Evolutionary conservation across 805 yeast species (phyloP).

Genomic region (Wickerhamomyces ciferrii): DNA sequence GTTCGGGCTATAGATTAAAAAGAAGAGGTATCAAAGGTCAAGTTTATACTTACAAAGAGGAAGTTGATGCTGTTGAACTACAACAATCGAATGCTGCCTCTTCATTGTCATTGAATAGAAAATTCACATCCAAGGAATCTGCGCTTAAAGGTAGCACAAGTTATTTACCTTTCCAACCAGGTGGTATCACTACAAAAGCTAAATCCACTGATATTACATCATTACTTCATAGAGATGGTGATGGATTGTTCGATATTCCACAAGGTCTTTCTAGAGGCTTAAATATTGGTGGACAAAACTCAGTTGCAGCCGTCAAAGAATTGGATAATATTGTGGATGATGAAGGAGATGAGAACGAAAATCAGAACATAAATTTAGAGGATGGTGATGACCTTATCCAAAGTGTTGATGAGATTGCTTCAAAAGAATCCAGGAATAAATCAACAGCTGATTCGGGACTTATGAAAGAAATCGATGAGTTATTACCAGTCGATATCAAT

Average conservation of each 20-base stretch:
- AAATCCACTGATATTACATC: slow-evolving; percentile 29
- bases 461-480: slow-evolving; percentile 39
- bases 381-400: background rate
- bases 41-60: slow-evolving; percentile 61
- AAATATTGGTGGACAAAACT: slow-evolving; percentile 1
- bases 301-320: slow-evolving; percentile 1
- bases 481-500: slow-evolving; percentile 45
- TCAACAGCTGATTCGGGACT: slow-evolving; percentile 6
- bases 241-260: slow-evolving; percentile 79
- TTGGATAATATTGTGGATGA: slow-evolving; percentile 13
- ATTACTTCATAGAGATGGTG: slow-evolving; percentile 56
- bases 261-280: slow-evolving; percentile 81
- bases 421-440: slow-evolving; percentile 1
- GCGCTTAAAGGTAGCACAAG: slow-evolving; percentile 65
- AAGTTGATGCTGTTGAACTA: slow-evolving; percentile 41
- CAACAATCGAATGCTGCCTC: slow-evolving; percentile 53
- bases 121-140: slow-evolving; percentile 55
- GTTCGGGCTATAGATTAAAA: slow-evolving; percentile 63
- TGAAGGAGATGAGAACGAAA: slow-evolving; percentile 23
- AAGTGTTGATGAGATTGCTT: slow-evolving; percentile 1
- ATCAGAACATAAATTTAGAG: background rate
- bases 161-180: slow-evolving; percentile 88
- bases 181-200: slow-evolving; percentile 51
- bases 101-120: slow-evolving; percentile 69
- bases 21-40: slow-evolving; percentile 73